phyloP scores from a whole-genome alignment of 306 rosid species.

The Quercus mongolica region DNA sequence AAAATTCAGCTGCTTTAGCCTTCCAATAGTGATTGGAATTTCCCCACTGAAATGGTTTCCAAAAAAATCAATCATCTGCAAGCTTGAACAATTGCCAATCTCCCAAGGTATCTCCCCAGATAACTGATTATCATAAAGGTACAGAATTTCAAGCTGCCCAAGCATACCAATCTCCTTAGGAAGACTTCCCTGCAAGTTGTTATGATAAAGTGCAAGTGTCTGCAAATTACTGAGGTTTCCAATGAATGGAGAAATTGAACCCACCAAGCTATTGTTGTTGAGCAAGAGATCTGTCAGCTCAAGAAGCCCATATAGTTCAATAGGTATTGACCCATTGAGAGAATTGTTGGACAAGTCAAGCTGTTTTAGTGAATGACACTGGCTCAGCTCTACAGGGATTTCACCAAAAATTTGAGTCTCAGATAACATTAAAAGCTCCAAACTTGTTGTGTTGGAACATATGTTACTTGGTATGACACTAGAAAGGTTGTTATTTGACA shows the following conservation, averaged over 20 bases:
- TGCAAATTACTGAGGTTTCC: conserved; percentile 64
- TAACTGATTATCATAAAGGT: conserved; percentile 80
- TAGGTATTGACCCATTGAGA: conserved; percentile 76
- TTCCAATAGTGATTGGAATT: conserved; percentile 76
- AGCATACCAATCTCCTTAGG: conserved; percentile 88
- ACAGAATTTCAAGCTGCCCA: conserved; percentile 61
- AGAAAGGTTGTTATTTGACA: conserved; percentile 68
- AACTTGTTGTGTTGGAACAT: conserved; percentile 73
- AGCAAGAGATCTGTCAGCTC: conserved; percentile 73
- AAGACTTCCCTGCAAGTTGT: conserved; percentile 65
- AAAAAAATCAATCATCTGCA: conserved; percentile 81
- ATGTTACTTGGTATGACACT: conserved; percentile 57
- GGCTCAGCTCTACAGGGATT: conserved; percentile 63
- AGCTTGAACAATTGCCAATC: conserved; percentile 79
- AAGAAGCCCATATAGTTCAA: conserved; percentile 45
- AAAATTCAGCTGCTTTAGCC: conserved; percentile 63
- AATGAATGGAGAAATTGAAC: conserved; percentile 65
- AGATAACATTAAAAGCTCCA: conserved; percentile 61
- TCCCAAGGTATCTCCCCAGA: conserved; percentile 73
- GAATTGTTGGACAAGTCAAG: conserved; percentile 85
- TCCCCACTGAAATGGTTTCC: conserved; percentile 73
- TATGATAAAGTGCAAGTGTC: conserved; percentile 68
- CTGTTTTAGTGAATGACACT: conserved; percentile 63
- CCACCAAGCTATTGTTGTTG: conserved; percentile 80
- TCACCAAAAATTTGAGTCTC: conserved; percentile 54